Percentiles rank a stretch among this genome's conserved stretches.
Conservation (phyloP, 495 filamentous ascomycete species). For the Podospora didyma region DNA sequence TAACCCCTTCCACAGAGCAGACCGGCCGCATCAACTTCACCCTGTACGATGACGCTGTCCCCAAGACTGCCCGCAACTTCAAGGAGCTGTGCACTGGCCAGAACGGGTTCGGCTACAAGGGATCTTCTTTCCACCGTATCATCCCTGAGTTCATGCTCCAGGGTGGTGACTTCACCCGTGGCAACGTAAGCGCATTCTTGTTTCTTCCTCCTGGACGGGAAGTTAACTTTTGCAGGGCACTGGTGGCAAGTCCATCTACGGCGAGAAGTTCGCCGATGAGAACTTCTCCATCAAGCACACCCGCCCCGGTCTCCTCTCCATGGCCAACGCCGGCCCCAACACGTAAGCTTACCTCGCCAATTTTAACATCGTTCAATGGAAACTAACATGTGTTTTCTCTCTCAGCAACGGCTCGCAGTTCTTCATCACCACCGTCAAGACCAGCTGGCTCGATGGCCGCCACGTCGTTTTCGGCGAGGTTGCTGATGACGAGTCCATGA, state of each 20-base stretch:
- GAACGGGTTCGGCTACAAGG: conserved; percentile 81
- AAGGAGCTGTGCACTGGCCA: conserved; percentile 87
- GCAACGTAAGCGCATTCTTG: conserved; percentile 61
- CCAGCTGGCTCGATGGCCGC: conserved; percentile 70
- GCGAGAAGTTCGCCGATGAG: conserved; percentile 80
- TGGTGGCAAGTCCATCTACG: conserved; percentile 84
- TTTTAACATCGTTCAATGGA: not conserved
- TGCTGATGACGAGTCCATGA: conserved; percentile 56
- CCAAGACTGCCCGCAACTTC: conserved; percentile 94
- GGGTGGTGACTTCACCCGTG: conserved; percentile 97
- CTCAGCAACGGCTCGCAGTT: conserved; percentile 72
- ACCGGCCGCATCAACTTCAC: conserved; percentile 81
- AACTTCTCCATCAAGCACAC: conserved; percentile 67
- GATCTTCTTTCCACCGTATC: conserved; percentile 89
- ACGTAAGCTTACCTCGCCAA: conserved; percentile 51
- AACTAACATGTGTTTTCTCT: conserved; percentile 5
- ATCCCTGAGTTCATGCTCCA: conserved; percentile 99
- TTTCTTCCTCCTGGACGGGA: not conserved
- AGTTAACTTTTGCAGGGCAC: conserved; percentile 55
- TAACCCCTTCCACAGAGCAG: conserved; percentile 53
- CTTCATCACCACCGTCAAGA: conserved; percentile 71
- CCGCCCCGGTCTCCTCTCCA: conserved; percentile 64
- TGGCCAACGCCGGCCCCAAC: conserved; percentile 80
- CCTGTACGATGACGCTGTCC: conserved; percentile 82
- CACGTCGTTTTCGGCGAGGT: conserved; percentile 84